These are phyloP conservation scores for Kodamaea sp. DNA, from an alignment of 1,139 yeast species.

Conservation along the genomic window DNA sequence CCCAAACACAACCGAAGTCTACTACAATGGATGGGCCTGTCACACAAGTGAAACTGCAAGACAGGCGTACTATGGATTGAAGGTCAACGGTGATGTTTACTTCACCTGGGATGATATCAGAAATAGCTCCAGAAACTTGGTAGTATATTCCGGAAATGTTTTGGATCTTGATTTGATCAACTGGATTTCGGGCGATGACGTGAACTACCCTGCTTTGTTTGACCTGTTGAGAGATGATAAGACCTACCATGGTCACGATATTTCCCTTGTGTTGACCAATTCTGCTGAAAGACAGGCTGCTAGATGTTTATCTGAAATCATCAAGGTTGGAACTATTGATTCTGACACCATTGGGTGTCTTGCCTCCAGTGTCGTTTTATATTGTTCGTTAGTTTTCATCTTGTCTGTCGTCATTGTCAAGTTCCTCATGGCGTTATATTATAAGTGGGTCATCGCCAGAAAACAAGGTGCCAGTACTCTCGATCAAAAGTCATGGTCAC, in stretches of 20 bases:
- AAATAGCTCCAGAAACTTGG: constrained; percentile 70
- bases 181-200: constrained; percentile 70
- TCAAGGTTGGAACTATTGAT: constrained; percentile 87
- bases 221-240: constrained; percentile 59
- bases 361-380: constrained; percentile 81
- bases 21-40: constrained; percentile 87
- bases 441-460: constrained; percentile 77
- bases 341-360: constrained; percentile 94
- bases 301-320: constrained; percentile 81
- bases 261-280: constrained; percentile 73
- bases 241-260: constrained; percentile 71
- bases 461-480: constrained; percentile 76
- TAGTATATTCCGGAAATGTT: constrained; percentile 87
- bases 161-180: constrained; percentile 74
- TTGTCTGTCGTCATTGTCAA: constrained; percentile 74
- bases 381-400: constrained; percentile 79
- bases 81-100: constrained; percentile 72
- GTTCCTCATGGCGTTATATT: constrained; percentile 84
- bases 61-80: constrained; percentile 60
- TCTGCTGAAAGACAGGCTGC: constrained; percentile 71
- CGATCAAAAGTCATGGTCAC: constrained; percentile 48
- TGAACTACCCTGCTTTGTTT: constrained; percentile 73
- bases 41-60: constrained; percentile 78
- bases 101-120: constrained; percentile 88
- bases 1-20: constrained; percentile 61